Percentiles rank a stretch among this genome's conserved stretches.
These are phyloP conservation scores for Wallacemonas collosoma DNA, from an alignment of 208 protist genomes.

Conservation along the genomic window DNA sequence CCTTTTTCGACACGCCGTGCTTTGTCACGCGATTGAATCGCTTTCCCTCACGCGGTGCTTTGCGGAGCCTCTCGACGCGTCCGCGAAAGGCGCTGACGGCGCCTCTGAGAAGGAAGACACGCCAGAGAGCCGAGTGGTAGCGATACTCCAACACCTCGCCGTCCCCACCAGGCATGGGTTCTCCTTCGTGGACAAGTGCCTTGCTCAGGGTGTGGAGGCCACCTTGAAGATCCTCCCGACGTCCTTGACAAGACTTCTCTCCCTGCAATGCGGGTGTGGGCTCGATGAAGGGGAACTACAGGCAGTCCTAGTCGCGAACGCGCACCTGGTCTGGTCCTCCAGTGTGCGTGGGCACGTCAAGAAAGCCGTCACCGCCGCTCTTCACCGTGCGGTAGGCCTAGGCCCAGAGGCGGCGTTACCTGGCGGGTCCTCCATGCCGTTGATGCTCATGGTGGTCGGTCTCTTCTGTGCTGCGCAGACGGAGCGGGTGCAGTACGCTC, in stretches of 20 bases:
- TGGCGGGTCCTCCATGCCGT: slow-evolving; percentile 54
- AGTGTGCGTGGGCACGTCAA: slow-evolving; percentile 52
- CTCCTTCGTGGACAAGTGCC: slow-evolving; percentile 42
- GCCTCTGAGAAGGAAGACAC: background rate
- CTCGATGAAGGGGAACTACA: slow-evolving; percentile 32
- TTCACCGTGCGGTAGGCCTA: slow-evolving; percentile 24
- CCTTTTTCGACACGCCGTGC: slow-evolving; percentile 64
- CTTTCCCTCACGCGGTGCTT: slow-evolving; percentile 58
- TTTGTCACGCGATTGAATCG: slow-evolving; percentile 52
- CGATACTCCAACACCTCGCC: slow-evolving; percentile 40
- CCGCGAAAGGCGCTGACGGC: background rate
- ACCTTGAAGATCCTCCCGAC: slow-evolving; percentile 46
- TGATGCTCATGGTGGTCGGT: slow-evolving; percentile 58
- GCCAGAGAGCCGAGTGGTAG: background rate
- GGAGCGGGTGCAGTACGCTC: slow-evolving; percentile 41
- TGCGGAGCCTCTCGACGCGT: slow-evolving; percentile 26
- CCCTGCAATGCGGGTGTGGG: slow-evolving; percentile 57
- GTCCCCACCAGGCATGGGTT: slow-evolving; percentile 14
- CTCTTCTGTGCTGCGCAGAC: slow-evolving; percentile 39
- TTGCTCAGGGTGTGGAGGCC: slow-evolving; percentile 52
- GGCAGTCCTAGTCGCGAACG: slow-evolving; percentile 44
- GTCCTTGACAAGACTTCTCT: slow-evolving; percentile 28
- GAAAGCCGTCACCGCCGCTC: slow-evolving; percentile 28
- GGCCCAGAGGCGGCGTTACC: slow-evolving; percentile 16
- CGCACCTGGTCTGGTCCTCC: slow-evolving; percentile 34